Conservation (phyloP, 768 basidiomycete species). For the Megacollybia marginata region DNA sequence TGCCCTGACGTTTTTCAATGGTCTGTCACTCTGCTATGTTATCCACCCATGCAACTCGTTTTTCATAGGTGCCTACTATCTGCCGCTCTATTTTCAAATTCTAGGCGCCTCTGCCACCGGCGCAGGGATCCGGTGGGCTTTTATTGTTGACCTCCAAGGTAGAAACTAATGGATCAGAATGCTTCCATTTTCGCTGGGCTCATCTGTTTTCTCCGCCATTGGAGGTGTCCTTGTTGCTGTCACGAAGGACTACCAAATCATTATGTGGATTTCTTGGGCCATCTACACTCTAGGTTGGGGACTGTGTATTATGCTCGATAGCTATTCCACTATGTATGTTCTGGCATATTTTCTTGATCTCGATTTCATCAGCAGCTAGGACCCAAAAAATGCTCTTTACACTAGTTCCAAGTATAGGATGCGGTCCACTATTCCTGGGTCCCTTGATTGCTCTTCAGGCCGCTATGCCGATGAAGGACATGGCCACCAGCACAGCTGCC, state of each 20-base stretch:
- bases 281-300: constrained; percentile 60
- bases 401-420: constrained; percentile 56
- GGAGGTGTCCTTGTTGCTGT: constrained; percentile 53
- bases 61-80: constrained; percentile 46
- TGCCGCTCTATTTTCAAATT: constrained; percentile 75
- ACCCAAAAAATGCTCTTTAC: constrained; percentile 59
- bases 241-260: constrained; percentile 48
- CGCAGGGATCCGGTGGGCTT: constrained; percentile 54
- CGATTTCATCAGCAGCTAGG: constrained; percentile 24
- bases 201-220: constrained; percentile 42
- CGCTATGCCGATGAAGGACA: constrained; percentile 81
- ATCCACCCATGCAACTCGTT: neutral
- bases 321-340: constrained; percentile 43
- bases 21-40: constrained; percentile 17
- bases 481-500: constrained; percentile 73
- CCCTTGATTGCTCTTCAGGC: constrained; percentile 75
- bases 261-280: constrained; percentile 57
- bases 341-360: constrained; percentile 21
- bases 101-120: constrained; percentile 68
- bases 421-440: constrained; percentile 57
- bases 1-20: constrained; percentile 53
- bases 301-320: constrained; percentile 63
- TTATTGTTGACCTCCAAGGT: neutral
- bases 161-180: constrained; percentile 35
- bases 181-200: constrained; percentile 65